Conservation (phyloP, 169 alveolate genomes). For the Plasmodium gaboni region DNA sequence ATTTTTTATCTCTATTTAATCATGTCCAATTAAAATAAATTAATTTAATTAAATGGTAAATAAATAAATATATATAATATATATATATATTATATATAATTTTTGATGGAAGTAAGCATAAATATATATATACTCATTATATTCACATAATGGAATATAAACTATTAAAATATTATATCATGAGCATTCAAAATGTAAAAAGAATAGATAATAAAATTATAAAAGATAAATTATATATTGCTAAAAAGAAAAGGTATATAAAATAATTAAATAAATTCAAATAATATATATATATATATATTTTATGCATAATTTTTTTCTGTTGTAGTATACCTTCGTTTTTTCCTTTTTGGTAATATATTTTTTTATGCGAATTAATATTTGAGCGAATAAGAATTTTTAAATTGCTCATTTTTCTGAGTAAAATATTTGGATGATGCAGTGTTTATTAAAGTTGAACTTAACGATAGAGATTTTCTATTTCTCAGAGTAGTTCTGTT, state of each 20-base stretch:
- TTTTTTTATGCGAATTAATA: slow-evolving; percentile 5
- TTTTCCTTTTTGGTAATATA: not conserved
- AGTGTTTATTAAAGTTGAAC: slow-evolving; percentile 40
- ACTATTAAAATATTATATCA: no score
- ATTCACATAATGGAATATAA: no score
- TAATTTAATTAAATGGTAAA: no score
- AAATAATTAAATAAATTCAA: not conserved
- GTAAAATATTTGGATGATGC: slow-evolving; percentile 36
- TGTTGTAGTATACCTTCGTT: not conserved
- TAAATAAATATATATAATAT: no score
- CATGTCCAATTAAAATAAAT: no score
- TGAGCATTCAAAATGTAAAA: no score
- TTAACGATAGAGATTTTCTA: slow-evolving; percentile 49
- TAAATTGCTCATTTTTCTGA: slow-evolving; percentile 16
- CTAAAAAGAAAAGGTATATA: not conserved
- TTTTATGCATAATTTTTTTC: not conserved
- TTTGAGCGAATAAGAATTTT: slow-evolving; percentile 33
- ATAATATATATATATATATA: not conserved
- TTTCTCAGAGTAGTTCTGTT: slow-evolving; percentile 60
- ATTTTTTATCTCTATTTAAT: no score
- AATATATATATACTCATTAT: no score
- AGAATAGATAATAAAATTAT: no score
- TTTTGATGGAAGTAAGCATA: no score
- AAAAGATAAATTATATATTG: no score
- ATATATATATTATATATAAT: no score